Evolutionary conservation across 2,329 filamentous ascomycete species (phyloP), one percentile per base, ranked within the genome.

Genomic region (Colletotrichum magnum): DNA sequence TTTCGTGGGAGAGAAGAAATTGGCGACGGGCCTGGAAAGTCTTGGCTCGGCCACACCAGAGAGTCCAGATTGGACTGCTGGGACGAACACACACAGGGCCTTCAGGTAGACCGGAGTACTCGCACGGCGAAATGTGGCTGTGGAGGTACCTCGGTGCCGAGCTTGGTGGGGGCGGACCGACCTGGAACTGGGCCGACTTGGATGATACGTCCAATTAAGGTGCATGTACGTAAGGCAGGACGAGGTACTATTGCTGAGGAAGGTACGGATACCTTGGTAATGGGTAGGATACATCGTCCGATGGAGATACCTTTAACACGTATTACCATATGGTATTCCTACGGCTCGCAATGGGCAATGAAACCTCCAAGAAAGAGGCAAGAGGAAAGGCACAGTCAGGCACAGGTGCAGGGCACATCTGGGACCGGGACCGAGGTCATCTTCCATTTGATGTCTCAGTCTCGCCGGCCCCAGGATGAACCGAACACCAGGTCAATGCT

Each of bases 161-260:
- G 16, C n/a, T 16, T 18, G 12, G 10, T 63, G 50, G 51, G 32
- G 28, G 50, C 26, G 15, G 50, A 52, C 58, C 26, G 58, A 32
- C 28, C 60, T 62, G 43, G 32, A 50, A 21, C 65, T 58, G 60
- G 53, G 64, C 64, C 57, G 58, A 58, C 51, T 52, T 50, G 47
- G 26, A 18, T 58, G 47, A 52, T 64, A 68, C 47, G 65, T 68
- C 47, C 65, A 68, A 68, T 64, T 68, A 68, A 68, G 65, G 65
- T 68, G 47, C 54, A 45, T 41, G 65, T 58, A 54, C 59, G 52
- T 57, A 32, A 28, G 36, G 32, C 32, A 6, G 45, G 28, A 36
- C 28, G n/a, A 43, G 43, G 45, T 50, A 18, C 18, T 18, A 24
- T 24, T 24, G 9, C 28, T 36, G 18, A 51, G 18, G 15, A 16